Base-by-base conservation (phyloP, 106 monocot species). In the Acorus calamus region DNA sequence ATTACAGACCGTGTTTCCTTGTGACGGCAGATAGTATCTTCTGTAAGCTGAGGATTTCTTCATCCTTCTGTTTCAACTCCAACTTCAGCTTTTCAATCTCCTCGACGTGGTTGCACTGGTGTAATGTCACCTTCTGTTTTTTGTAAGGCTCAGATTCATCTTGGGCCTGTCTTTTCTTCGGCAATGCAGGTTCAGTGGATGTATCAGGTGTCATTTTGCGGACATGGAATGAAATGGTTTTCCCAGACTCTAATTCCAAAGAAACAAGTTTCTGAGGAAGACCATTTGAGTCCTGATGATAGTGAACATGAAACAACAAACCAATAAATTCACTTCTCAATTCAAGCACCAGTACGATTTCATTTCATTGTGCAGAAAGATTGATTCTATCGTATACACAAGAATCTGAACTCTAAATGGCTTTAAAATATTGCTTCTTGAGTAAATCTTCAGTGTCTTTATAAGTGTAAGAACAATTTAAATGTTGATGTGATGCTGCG, bases 11-110 rank as follows among this genome's bases (percentile, higher is more conserved):
- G 53, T 59, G 52, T 62, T 68, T 44, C 13, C 62, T 43, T 0
- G 14, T 57, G 49, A 62, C 55, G 44, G 56, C 62, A 28, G 57
- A 51, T 6, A 78, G 53, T 5, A 59, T 61, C 61, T 62, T 66
- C 10, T 76, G 73, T 76, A 84, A 44, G 41, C 52, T 66, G 14
- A 73, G 55, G 42, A 77, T 80, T 42, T 84, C 80, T n/a, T 76
- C 77, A 42, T 84, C 76, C 53, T 64, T 76, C 7, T 53, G 14
- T 4, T 2, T 43, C 45, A 57, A 47, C 56, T 60, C 44, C 42
- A 57, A 4, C 9, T 57, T 73, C 56, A 79, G 61, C 41, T 49
- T 66, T 51, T 63, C 58, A 0, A 69, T 63, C 60, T 75, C 78
- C 56, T 65, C 8, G 6, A 57, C 64, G 50, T 79, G 74, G 2